These are phyloP conservation scores for Pinus tabuliformis DNA, from an alignment of 75 land plant genomes.

Conservation along the genomic window DNA sequence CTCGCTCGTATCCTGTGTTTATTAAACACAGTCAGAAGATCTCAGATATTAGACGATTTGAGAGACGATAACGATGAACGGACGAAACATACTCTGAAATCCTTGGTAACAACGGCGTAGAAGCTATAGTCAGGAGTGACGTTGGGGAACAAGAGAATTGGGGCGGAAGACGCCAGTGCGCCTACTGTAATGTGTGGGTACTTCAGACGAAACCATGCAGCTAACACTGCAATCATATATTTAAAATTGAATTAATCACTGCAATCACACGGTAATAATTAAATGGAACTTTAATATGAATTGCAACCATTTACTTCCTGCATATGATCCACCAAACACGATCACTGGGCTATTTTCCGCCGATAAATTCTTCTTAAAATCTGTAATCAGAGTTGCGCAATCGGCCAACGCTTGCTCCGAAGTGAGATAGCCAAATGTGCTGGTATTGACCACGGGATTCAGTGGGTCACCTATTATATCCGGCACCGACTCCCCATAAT, in stretches of 20 bases:
- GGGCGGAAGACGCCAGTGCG: conserved; percentile 73
- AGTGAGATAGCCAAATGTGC: conserved; percentile 38
- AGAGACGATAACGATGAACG: not conserved
- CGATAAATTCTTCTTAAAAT: conserved; percentile 39
- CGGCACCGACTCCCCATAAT: conserved; percentile 66
- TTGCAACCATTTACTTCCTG: conserved; percentile 44
- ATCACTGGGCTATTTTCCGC: conserved; percentile 45
- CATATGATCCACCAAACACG: conserved; percentile 66
- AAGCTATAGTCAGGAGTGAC: conserved; percentile 41
- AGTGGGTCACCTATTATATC: conserved; percentile 23
- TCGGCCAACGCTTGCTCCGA: conserved; percentile 67
- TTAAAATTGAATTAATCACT: too few relatives aligned
- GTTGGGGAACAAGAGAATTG: conserved; percentile 53
- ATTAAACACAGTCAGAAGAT: not conserved
- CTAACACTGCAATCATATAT: conserved; percentile 43
- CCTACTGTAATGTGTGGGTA: conserved; percentile 73
- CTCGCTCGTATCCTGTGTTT: conserved; percentile 34
- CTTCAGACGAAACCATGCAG: conserved; percentile 76
- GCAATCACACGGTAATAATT: not conserved
- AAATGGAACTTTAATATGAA: not conserved
- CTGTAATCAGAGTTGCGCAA: conserved; percentile 38
- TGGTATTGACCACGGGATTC: conserved; percentile 23
- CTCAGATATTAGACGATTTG: too few relatives aligned
- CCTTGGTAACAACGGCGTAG: conserved; percentile 35
- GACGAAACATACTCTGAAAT: conserved; percentile 38